These are phyloP conservation scores for Cocos nucifera DNA, from an alignment of 176 grass and related monocot genomes.

Conservation along the genomic window DNA sequence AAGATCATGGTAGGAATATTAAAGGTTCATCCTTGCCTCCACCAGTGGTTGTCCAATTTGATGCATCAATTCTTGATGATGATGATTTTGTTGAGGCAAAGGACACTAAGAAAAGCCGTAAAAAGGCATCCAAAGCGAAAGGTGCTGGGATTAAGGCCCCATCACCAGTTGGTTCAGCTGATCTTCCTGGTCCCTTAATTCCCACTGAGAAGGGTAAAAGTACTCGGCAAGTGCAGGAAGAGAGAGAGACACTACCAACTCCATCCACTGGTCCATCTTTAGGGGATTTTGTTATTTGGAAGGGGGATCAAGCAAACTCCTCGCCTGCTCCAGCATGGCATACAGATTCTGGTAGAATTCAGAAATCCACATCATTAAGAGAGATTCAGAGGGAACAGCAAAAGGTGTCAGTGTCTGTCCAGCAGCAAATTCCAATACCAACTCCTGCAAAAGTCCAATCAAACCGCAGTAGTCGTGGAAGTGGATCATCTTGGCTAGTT, in stretches of 20 bases:
- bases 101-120: constrained; percentile 84
- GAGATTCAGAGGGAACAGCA: constrained; percentile 89
- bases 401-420: constrained; percentile 38
- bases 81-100: constrained; percentile 96
- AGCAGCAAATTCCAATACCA: constrained; percentile 34
- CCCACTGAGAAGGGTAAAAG: constrained; percentile 45
- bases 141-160: constrained; percentile 36
- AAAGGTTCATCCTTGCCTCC: constrained; percentile 34
- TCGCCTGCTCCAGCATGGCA: constrained; percentile 74
- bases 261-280: constrained; percentile 64
- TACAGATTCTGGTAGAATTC: constrained; percentile 53
- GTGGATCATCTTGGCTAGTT: constrained; percentile 56
- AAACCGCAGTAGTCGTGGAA: constrained; percentile 42
- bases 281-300: constrained; percentile 93
- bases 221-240: constrained; percentile 40
- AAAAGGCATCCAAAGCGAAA: constrained; percentile 75
- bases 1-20: constrained; percentile 28
- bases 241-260: constrained; percentile 52
- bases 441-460: constrained; percentile 32
- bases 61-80: constrained; percentile 44
- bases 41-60: constrained; percentile 23
- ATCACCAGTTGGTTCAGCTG: constrained; percentile 37
- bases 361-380: constrained; percentile 66
- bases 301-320: constrained; percentile 53
- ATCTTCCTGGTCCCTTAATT: constrained; percentile 31